Conservation (phyloP, 352 stramenopile species). For the Hyphochytrium catenoides region DNA sequence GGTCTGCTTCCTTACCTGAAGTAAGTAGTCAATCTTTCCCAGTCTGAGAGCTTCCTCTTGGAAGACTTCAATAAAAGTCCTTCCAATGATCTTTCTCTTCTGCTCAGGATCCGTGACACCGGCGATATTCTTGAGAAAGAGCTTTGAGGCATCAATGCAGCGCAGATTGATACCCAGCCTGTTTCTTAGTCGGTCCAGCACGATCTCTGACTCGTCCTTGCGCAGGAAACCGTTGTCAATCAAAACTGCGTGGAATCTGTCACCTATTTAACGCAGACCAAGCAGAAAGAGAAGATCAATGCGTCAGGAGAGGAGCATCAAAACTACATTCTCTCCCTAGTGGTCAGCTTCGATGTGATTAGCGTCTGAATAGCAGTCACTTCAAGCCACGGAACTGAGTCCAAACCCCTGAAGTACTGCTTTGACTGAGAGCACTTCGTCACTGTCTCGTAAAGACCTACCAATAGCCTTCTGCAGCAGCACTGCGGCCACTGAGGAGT, state of each 20-base stretch:
- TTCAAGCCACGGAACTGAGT: no score
- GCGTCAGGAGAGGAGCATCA: no score
- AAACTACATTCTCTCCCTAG: no score
- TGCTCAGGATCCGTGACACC: conserved; percentile 89
- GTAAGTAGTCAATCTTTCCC: conserved; percentile 72
- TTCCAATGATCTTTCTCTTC: conserved; percentile 98
- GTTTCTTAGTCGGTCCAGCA: conserved; percentile 62
- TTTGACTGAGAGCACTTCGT: neutral
- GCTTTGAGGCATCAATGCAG: conserved; percentile 85
- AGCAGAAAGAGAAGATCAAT: no score
- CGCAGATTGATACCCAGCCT: conserved; percentile 88
- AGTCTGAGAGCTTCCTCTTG: conserved; percentile 66
- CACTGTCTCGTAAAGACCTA: neutral
- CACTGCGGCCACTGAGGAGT: conserved; percentile 94
- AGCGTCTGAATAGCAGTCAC: no score
- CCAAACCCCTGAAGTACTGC: no score
- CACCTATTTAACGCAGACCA: no score
- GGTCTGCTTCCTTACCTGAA: no score
- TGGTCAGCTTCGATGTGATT: no score
- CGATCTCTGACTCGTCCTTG: conserved; percentile 78
- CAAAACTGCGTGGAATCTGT: conserved; percentile 96
- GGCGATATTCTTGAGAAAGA: conserved; percentile 76
- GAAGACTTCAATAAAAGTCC: conserved; percentile 97
- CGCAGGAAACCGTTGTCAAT: conserved; percentile 98
- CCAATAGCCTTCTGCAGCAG: conserved; percentile 85